Base-by-base conservation (phyloP, 2,329 filamentous ascomycete species). In the Cordyceps cateniannulata region DNA sequence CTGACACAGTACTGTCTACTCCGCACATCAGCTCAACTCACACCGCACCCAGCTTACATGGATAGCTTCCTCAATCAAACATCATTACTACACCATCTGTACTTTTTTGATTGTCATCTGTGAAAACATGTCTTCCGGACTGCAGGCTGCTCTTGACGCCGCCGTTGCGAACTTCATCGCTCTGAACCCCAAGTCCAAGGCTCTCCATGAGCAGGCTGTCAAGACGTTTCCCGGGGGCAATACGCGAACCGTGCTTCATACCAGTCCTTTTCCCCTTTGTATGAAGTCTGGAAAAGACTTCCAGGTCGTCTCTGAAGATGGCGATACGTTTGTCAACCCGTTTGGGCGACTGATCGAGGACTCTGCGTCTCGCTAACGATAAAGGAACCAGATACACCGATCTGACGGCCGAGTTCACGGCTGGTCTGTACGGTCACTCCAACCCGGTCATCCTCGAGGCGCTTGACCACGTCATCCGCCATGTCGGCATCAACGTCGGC, bases 401-500 rank as follows among this genome's bases (percentile, higher is more conserved):
- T 66, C 75, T 89, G 8, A 74, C 86, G 1, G 81, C 81, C 38
- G 86, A 89, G 69, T 84, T 84, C 66, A 84, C 83, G 0, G 87
- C 87, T 1, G 85, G 83, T 2, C 75, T 90, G 14, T 88, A 83
- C 67, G 87, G 87, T 0, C 86, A 90, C 71, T 86, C 82, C 1
- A 77, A 88, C 58, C 79, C 81, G 0, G 65, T 74, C 2, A 82
- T 90, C 59, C 69, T 76, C 3, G 65, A 72, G 0, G 77, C 85
- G 0, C 73, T 89, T 25, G 62, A 70, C 12, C 65, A 74, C 6
- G 75, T 79, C 1, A 66, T 85, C 3, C 67, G 75, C 2, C 69
- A 72, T 6, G 69, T 74, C 2, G 85, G 85, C 4, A 70, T 85
- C 64, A 85, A 78, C 62, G 75, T 85, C 18, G 83, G 86, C 5